Base-by-base conservation (phyloP, 2,329 filamentous ascomycete species). In the Hymenoscyphus occultus region DNA sequence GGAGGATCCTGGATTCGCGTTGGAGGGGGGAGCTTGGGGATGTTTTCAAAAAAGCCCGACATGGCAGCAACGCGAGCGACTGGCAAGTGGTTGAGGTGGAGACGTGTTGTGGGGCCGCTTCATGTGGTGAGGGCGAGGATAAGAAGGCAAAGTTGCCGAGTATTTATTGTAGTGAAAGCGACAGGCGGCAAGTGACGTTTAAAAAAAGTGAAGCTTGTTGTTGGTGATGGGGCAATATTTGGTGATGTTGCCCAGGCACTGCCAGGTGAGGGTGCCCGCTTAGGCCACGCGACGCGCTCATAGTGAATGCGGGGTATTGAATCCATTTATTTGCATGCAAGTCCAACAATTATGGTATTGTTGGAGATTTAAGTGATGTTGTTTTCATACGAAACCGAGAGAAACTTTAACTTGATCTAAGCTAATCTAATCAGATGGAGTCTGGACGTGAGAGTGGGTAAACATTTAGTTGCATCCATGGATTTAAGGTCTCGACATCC, bases 1-100 rank as follows among this genome's bases (percentile, higher is more conserved):
- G 85, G 82, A 67, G 86, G 83, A 59, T 82, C 76, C 62, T 84
- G 78, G 7, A 65, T 45, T 31, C 68, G 63, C 31, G 63, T 66
- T 59, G 70, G 68, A 54, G 70, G 69, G 59, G 66, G 62, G 28
- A 71, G 61, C 16, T 64, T 68, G 19, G 72, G 70, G 39, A 73
- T 67, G 19, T 59, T 64, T 35, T 74, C 70, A 51, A 51, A 51
- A 51, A 51, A 51, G 45, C 45, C 45, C 45, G 45, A 51, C 45
- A 51, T 51, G 45, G 45, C 22, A 22, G 45, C 45, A 19, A 51
- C 45, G 19, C 45, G 19, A 22, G 45, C 45, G 22, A 51, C 45
- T 1, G 22, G 45, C n/a, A 51, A 51, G 65, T 70, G 16, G 71
- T 71, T 19, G 71, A 70, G 31, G 35, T 68, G 35, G 67, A 70